phyloP scores from a whole-genome alignment of 2,329 filamentous ascomycete species.

The Cladosporium sp. region DNA sequence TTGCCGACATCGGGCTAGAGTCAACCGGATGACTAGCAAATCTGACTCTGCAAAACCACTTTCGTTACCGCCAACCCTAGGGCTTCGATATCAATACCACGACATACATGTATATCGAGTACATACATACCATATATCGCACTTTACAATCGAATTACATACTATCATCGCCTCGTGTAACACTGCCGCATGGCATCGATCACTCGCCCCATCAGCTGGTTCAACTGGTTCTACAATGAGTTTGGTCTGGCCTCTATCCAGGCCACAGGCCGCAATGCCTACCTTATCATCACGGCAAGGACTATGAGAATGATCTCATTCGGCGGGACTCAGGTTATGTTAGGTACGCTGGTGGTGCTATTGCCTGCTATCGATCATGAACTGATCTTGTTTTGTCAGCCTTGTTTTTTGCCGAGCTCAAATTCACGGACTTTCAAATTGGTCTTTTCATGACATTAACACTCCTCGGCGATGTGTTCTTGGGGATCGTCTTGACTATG shows the following conservation, averaged over 20 bases:
- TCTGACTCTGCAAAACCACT: constrained; percentile 7
- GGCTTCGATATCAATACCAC: neutral
- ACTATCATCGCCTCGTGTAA: neutral
- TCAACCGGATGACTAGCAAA: constrained; percentile 3
- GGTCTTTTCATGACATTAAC: constrained; percentile 40
- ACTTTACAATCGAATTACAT: neutral
- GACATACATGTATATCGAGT: neutral
- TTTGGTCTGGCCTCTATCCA: constrained; percentile 38
- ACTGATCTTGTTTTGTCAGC: constrained; percentile 25
- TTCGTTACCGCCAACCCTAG: neutral
- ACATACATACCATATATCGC: neutral
- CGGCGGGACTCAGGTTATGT: constrained; percentile 35
- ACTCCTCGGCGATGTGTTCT: constrained; percentile 39
- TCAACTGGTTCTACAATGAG: constrained; percentile 40
- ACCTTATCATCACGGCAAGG: constrained; percentile 57
- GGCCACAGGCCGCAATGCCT: constrained; percentile 48
- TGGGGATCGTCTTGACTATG: constrained; percentile 37
- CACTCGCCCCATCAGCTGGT: constrained; percentile 31
- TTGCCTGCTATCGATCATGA: neutral
- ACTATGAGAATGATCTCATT: constrained; percentile 39
- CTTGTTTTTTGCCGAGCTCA: constrained; percentile 39
- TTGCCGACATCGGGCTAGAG: constrained; percentile 10
- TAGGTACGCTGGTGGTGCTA: constrained; percentile 27
- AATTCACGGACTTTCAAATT: constrained; percentile 37
- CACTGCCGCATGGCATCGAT: constrained; percentile 28